These are phyloP conservation scores for Hericium rajendrae DNA, from an alignment of 768 basidiomycete genomes.

Conservation along the genomic window DNA sequence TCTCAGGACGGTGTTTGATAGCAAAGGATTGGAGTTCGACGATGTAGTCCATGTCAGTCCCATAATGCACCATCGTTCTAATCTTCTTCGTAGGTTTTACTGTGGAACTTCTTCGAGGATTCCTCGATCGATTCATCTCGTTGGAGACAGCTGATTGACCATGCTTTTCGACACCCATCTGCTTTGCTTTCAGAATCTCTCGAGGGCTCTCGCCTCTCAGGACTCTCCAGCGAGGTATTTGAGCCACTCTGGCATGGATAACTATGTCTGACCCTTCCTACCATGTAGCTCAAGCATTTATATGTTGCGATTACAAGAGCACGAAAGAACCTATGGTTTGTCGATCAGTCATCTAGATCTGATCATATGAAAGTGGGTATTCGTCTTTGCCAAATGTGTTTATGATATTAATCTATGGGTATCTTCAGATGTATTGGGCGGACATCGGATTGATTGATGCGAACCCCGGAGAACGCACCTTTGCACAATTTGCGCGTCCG, in stretches of 20 bases:
- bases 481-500: constrained; percentile 37
- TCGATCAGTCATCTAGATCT: constrained; percentile 41
- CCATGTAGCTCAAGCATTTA: constrained; percentile 46
- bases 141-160: constrained; percentile 3
- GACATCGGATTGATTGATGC: neutral
- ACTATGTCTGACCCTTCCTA: too few species aligned
- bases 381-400: neutral
- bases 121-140: constrained; percentile 31
- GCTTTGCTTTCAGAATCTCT: too few species aligned
- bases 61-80: neutral
- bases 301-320: constrained; percentile 69
- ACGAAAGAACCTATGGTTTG: constrained; percentile 61
- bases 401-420: neutral
- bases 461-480: constrained; percentile 9
- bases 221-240: too few species aligned
- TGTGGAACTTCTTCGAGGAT: constrained; percentile 70
- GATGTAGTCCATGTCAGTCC: constrained; percentile 29
- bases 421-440: neutral
- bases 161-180: neutral
- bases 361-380: constrained; percentile 29
- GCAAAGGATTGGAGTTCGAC: constrained; percentile 60
- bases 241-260: too few species aligned
- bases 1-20: constrained; percentile 47
- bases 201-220: too few species aligned
- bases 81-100: constrained; percentile 38